These are phyloP conservation scores for Fusarium napiforme DNA, from an alignment of 2,329 filamentous ascomycete species.

Conservation along the genomic window DNA sequence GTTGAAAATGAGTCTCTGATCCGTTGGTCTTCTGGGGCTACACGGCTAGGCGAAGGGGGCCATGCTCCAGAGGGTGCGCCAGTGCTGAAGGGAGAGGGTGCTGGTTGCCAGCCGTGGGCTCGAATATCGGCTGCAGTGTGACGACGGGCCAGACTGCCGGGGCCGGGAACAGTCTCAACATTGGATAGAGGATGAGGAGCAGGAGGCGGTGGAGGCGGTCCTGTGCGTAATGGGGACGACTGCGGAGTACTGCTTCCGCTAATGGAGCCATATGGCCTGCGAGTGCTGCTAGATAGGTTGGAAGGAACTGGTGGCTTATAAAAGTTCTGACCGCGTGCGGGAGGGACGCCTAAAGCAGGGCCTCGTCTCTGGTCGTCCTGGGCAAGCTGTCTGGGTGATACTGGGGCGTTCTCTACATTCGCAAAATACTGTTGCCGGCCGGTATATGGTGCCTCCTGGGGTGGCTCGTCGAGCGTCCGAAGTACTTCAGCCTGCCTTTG, in stretches of 20 bases:
- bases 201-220: slow-evolving; percentile 70
- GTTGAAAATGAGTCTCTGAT: slow-evolving; percentile 66
- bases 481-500: slow-evolving; percentile 70
- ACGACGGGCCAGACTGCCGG: slow-evolving; percentile 78
- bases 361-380: slow-evolving; percentile 86
- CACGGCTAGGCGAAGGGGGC: slow-evolving; percentile 65
- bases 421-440: slow-evolving; percentile 74
- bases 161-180: slow-evolving; percentile 70
- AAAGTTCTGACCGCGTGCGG: slow-evolving; percentile 67
- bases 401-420: slow-evolving; percentile 77
- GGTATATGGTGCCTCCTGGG: slow-evolving; percentile 72
- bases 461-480: slow-evolving; percentile 69
- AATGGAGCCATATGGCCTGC: slow-evolving; percentile 88
- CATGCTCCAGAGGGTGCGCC: slow-evolving; percentile 63
- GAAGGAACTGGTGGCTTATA: slow-evolving; percentile 83
- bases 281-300: slow-evolving; percentile 80
- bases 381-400: slow-evolving; percentile 87
- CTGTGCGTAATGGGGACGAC: slow-evolving; percentile 79
- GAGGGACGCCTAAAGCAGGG: slow-evolving; percentile 72
- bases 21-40: slow-evolving; percentile 63
- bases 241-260: slow-evolving; percentile 71
- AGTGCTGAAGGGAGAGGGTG: slow-evolving; percentile 71
- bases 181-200: slow-evolving; percentile 74
- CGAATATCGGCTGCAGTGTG: slow-evolving; percentile 98
- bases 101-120: slow-evolving; percentile 79